phyloP scores from a whole-genome alignment of 2,329 filamentous ascomycete species.

The Penicillium sp. region DNA sequence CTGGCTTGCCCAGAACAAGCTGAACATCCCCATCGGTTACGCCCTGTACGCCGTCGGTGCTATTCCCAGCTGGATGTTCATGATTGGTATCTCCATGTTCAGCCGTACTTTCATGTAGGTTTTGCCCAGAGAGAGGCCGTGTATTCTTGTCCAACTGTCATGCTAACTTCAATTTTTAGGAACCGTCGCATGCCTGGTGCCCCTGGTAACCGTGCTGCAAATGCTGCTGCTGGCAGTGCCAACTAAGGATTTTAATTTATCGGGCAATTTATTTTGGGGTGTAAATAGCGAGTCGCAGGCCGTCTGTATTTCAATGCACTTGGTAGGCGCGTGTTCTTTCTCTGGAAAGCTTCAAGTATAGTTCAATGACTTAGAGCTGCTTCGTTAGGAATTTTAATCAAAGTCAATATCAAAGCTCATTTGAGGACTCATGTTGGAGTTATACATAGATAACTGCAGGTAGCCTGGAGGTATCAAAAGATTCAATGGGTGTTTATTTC shows the following conservation, averaged over 20 bases:
- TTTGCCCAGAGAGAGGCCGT: neutral
- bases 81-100: conserved; percentile 63
- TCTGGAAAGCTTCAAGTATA: neutral
- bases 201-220: neutral
- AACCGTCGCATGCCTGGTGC: conserved; percentile 24
- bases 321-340: conserved; percentile 6
- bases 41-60: conserved; percentile 56
- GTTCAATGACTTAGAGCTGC: neutral
- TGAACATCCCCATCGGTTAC: conserved; percentile 58
- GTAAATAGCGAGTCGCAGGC: conserved; percentile 33
- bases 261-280: conserved; percentile 34
- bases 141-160: neutral
- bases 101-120: conserved; percentile 64
- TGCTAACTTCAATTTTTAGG: conserved; percentile 20
- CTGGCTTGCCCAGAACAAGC: conserved; percentile 52
- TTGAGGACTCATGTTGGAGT: neutral
- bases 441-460: neutral
- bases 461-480: too few relatives aligned
- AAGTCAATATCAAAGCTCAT: neutral
- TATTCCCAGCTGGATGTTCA: conserved; percentile 65
- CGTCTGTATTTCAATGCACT: conserved; percentile 19
- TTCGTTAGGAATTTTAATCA: conserved; percentile 3
- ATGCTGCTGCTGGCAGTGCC: conserved; percentile 18
- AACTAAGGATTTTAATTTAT: conserved; percentile 20
- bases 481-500: too few relatives aligned